Conservation (phyloP, 257 asterid species). For the Forsythia suspensa region DNA sequence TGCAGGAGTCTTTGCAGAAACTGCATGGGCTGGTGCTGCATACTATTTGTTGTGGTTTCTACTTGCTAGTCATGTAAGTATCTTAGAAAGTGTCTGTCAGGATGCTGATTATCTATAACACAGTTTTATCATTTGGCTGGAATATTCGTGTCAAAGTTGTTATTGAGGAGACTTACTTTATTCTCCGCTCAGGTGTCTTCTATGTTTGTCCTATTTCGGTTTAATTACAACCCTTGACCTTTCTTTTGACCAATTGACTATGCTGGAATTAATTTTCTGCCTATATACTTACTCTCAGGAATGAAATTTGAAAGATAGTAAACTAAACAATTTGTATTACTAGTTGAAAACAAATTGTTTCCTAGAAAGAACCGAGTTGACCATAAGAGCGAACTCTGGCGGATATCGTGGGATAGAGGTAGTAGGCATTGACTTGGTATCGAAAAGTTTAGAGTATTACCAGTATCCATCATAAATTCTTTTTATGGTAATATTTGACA, state of each 20-base stretch:
- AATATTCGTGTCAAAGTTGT: neutral
- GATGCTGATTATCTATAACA: constrained; percentile 7
- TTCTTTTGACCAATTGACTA: neutral
- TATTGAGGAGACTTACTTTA: neutral
- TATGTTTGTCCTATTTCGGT: neutral
- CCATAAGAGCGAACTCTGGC: neutral
- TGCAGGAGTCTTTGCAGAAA: constrained; percentile 93
- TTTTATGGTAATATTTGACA: neutral
- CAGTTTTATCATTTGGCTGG: constrained; percentile 2
- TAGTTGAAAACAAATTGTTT: neutral
- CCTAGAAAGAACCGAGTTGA: neutral
- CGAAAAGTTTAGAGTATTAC: neutral
- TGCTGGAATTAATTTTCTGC: too few relatives aligned
- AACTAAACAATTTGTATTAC: neutral
- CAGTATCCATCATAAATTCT: neutral
- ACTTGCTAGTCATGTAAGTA: constrained; percentile 93
- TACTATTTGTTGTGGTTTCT: constrained; percentile 87
- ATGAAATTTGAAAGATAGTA: neutral
- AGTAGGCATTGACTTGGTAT: neutral
- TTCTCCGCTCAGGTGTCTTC: neutral
- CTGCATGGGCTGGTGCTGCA: constrained; percentile 99
- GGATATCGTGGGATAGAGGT: neutral
- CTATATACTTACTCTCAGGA: neutral
- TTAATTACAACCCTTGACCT: neutral
- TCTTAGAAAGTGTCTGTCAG: constrained; percentile 5